Evolutionary conservation across 345 rosid species (phyloP), one percentile per base, ranked within the genome.

Genomic region (Psidium guajava): DNA sequence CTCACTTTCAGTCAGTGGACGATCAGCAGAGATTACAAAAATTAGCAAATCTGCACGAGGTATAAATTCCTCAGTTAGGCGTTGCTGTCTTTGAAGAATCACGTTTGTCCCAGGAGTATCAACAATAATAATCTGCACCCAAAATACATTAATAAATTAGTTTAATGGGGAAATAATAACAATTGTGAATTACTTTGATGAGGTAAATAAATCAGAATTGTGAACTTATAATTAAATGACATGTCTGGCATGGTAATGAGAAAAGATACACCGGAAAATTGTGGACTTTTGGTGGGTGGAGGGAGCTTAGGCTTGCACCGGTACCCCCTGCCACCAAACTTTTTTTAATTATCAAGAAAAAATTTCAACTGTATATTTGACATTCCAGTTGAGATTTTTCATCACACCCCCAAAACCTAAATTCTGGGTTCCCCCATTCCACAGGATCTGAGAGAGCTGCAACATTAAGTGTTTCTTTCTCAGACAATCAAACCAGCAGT

Each of bases 61-160:
- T 82, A 95, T 94, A 89, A 95, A 97, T 88, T 97, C 99, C 92
- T 97, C 99, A 21, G 99, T 95, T 25, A 97, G 93, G 75, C 96
- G 93, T 82, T 97, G 98, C 87, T 97, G 98, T 89, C 99, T 92
- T 91, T 95, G 96, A 82, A 97, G 98, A 90, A 97, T 96, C 86
- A 96, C 99, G 91, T 97, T 97, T 83, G 98, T 97, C 85, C 98
- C 98, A 51, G 98, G 98, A 25, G 99, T 95, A 88, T 97, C 98
- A 83, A 96, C 98, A 80, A 97, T 94, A 83, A 87, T 93, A 91
- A 97, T 94, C 99, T 97, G 97, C 86, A 87, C 86, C 87, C 53
- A 61, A 42, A 53, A 44, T 51, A 42, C 36, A 55, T 59, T 53
- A 54, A 52, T 25, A 42, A 40, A 44, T 81, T 56, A 22, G 54